Evolutionary conservation across 192 early-diverging fungal species (phyloP), one percentile per base, ranked within the genome.

Genomic region (Oehlia diaphana): DNA sequence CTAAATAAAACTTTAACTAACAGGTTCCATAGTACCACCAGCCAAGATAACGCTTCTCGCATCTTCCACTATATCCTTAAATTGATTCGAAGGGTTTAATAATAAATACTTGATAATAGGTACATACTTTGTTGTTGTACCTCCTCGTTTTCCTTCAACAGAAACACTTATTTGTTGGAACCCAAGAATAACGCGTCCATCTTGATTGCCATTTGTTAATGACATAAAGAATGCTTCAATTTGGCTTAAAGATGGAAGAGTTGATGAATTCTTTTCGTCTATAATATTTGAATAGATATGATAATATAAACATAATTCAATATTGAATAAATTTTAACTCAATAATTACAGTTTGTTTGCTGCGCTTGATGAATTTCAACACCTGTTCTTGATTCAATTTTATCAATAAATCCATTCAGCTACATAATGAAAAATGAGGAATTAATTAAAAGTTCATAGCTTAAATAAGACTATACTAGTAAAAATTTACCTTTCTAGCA

Each of bases 1-100:
- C 9, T 72, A 39, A 10, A 14, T 66, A 26, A 65, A 79, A 68
- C 42, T 61, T 9, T 49, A 87, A 73, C 87, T 81, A 35, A 95
- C 91, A 2, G 96, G 96, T 78, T 92, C 90, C 94, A 99, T 95
- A 0, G 97, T 99, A 26, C 97, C 96, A 0, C 97, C 96, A 0
- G 95, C 94, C 31, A 99, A 83, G 9, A 99, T 82, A 1, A 99
- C 91, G 42, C 93, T 91, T 58, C 94, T 86, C 0, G 96, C 92
- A 64, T 97, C 93, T 8, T 90, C 82, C 6, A 96, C 91, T 14
- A 99, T 87, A 21, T 88, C 88, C 70, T 87, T 82, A 81, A 99
- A 97, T 8, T 86, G 85, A 72, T 93, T 91, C 2, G 95, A 89
- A 7, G 97, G 96, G 74, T 95, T 95, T 28, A 99, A 81, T 14